Evolutionary conservation across 257 asterid species (phyloP).

Genomic region (Nemophila menziesii): DNA sequence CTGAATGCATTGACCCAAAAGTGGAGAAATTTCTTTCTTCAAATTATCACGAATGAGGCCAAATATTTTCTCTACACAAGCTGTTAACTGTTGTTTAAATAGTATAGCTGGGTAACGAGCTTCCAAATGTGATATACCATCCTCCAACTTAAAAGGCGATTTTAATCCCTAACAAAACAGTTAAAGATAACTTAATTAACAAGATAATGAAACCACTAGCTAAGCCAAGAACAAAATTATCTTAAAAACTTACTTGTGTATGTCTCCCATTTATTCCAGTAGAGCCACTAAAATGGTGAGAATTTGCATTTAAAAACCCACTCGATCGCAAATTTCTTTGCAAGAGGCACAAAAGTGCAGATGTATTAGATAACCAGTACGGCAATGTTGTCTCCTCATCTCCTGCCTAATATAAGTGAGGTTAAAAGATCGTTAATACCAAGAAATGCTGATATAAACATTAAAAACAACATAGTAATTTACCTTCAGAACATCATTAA

Average conservation of each 20-base stretch:
- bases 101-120: slow-evolving; percentile 87
- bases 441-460: too few relatives aligned
- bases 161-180: slow-evolving; percentile 46
- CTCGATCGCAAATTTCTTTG: slow-evolving; percentile 81
- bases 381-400: slow-evolving; percentile 70
- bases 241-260: slow-evolving; percentile 46
- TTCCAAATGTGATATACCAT: slow-evolving; percentile 74
- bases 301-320: slow-evolving; percentile 63
- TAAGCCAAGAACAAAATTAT: too few relatives aligned
- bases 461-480: slow-evolving; percentile 11
- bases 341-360: slow-evolving; percentile 91
- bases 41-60: slow-evolving; percentile 91
- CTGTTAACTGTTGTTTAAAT: slow-evolving; percentile 90
- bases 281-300: slow-evolving; percentile 74
- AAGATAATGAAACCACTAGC: slow-evolving; percentile 8
- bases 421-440: slow-evolving; percentile 8
- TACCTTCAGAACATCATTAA: slow-evolving; percentile 85
- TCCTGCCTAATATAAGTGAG: slow-evolving; percentile 48
- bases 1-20: slow-evolving; percentile 89
- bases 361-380: slow-evolving; percentile 88
- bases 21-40: slow-evolving; percentile 92
- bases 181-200: not conserved
- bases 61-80: slow-evolving; percentile 93
- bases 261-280: slow-evolving; percentile 67
- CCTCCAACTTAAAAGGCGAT: slow-evolving; percentile 64